phyloP scores from a whole-genome alignment of 352 stramenopile genomes.

The Phytophthora europaea region DNA sequence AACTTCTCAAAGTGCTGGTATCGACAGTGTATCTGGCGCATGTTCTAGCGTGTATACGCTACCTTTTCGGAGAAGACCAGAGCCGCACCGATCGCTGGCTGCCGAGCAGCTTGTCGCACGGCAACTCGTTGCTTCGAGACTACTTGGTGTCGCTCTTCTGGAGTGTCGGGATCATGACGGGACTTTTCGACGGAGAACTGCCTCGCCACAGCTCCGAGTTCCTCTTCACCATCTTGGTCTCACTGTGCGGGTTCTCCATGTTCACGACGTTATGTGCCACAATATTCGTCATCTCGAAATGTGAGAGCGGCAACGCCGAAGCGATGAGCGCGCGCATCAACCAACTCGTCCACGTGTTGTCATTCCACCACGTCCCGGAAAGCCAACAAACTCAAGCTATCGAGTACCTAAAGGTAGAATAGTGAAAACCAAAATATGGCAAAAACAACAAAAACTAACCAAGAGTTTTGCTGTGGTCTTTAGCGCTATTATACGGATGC shows the following conservation, averaged over 20 bases:
- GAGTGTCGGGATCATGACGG: constrained; percentile 3
- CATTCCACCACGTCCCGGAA: constrained; percentile 1
- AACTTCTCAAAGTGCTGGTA: not conserved
- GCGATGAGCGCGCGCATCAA: not conserved
- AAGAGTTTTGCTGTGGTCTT: too few species aligned
- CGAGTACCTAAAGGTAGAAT: not conserved
- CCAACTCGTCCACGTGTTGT: not conserved
- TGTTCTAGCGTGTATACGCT: not conserved
- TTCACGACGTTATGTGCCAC: constrained; percentile 2
- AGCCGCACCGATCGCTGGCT: not conserved
- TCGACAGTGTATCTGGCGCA: not conserved
- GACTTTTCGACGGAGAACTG: not conserved
- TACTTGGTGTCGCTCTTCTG: not conserved
- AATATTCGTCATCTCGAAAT: constrained; percentile 3
- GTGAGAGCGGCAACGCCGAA: constrained; percentile 2
- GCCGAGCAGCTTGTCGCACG: not conserved
- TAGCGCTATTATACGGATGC: constrained; percentile 67
- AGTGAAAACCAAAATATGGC: too few species aligned
- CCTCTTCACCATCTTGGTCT: not conserved
- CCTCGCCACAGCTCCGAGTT: not conserved
- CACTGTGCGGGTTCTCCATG: not conserved
- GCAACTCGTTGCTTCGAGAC: not conserved
- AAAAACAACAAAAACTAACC: too few species aligned
- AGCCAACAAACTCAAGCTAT: constrained; percentile 1
- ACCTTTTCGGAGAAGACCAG: not conserved